These are phyloP conservation scores for Boletus vinaceobasis DNA, from an alignment of 768 basidiomycete species.

Conservation along the genomic window DNA sequence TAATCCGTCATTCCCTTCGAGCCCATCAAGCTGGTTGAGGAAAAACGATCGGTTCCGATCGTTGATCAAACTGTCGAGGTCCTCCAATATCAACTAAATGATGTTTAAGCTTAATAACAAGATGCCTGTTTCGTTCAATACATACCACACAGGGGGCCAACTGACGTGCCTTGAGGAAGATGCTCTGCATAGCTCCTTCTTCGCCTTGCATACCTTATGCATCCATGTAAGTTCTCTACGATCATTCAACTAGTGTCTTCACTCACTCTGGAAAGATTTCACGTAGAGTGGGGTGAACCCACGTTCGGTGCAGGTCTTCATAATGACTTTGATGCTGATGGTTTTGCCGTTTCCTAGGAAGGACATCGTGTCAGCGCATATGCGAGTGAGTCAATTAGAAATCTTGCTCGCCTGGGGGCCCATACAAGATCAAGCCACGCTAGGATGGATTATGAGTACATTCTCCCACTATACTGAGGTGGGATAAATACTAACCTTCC, in stretches of 20 bases:
- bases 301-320: constrained; percentile 63
- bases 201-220: constrained; percentile 54
- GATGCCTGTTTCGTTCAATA: constrained; percentile 38
- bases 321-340: constrained; percentile 77
- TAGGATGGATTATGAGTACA: constrained; percentile 25
- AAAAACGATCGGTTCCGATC: constrained; percentile 80
- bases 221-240: constrained; percentile 5
- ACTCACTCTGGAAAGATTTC: constrained; percentile 70
- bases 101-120: not conserved
- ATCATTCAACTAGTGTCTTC: not conserved
- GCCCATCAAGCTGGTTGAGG: constrained; percentile 81
- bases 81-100: constrained; percentile 45
- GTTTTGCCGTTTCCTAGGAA: constrained; percentile 75
- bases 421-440: constrained; percentile 81
- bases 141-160: constrained; percentile 61
- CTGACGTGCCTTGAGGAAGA: constrained; percentile 74
- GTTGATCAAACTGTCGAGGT: constrained; percentile 77
- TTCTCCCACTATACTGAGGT: not conserved
- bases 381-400: not conserved
- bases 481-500: constrained; percentile 55
- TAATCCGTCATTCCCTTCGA: constrained; percentile 76
- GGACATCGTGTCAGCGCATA: not conserved
- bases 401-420: constrained; percentile 65
- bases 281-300: constrained; percentile 76
- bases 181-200: constrained; percentile 59